phyloP scores from a whole-genome alignment of 2,329 filamentous ascomycete species.

The Trichoderma koningiopsis region DNA sequence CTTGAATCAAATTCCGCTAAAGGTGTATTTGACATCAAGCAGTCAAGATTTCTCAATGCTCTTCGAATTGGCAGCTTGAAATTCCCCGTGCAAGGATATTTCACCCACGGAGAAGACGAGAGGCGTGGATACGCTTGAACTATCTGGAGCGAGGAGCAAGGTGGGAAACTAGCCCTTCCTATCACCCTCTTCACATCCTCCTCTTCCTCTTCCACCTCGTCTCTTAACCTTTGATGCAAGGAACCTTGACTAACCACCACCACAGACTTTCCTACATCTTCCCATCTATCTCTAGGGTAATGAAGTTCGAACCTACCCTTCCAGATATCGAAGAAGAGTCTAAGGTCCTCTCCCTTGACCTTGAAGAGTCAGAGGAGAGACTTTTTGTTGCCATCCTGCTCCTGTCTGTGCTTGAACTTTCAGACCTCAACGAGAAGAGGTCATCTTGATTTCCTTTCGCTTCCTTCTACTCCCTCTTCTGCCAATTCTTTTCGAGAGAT shows the following conservation, averaged over 20 bases:
- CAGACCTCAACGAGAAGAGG: not conserved
- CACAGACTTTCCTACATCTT: not conserved
- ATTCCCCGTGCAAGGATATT: not conserved
- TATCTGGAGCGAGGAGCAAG: not conserved
- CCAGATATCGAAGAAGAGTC: not conserved
- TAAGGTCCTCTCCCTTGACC: not conserved
- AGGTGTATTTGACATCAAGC: not conserved
- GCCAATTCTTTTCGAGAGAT: not conserved
- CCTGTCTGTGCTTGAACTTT: not conserved
- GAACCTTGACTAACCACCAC: not conserved
- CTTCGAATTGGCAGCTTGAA: not conserved
- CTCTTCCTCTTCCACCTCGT: not conserved
- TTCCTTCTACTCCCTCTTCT: not conserved
- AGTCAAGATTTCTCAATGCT: not conserved
- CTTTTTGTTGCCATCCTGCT: not conserved
- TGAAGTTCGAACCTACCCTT: not conserved
- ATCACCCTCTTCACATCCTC: too few species aligned
- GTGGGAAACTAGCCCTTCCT: not conserved
- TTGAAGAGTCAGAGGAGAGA: not conserved
- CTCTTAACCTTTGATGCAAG: not conserved
- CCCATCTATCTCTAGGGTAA: conserved; percentile 1
- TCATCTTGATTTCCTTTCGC: not conserved
- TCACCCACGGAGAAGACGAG: not conserved
- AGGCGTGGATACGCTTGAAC: not conserved
- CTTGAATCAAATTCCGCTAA: not conserved